These are phyloP conservation scores for Hypoxylon sp. DNA, from an alignment of 2,329 filamentous ascomycete species.

Conservation along the genomic window DNA sequence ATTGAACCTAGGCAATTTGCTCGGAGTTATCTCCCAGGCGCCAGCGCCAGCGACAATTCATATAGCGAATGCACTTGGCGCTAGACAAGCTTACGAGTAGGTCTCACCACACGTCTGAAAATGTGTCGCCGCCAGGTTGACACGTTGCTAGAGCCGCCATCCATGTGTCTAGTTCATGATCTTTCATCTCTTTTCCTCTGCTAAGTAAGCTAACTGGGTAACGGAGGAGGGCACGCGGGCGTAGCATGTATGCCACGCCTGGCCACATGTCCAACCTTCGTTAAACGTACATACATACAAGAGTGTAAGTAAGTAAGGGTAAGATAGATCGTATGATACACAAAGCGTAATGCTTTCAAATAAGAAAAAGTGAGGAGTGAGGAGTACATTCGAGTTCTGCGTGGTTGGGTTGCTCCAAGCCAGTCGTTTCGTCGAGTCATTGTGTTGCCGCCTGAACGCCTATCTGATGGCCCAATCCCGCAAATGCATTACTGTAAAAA, in stretches of 20 bases:
- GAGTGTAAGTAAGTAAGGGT: conserved; percentile 19
- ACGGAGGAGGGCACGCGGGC: neutral
- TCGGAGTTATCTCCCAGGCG: conserved; percentile 10
- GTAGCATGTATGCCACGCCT: too few species aligned
- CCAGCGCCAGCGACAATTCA: conserved; percentile 13
- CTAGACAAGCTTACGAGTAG: conserved; percentile 1
- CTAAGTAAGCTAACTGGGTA: conserved; percentile 5
- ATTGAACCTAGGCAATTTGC: conserved; percentile 4
- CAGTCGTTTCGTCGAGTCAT: conserved; percentile 39
- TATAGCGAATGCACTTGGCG: too few species aligned
- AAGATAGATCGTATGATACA: conserved; percentile 36
- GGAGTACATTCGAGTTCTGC: conserved; percentile 34
- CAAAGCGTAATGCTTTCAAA: conserved; percentile 18
- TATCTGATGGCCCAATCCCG: conserved; percentile 38
- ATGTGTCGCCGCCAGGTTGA: conserved; percentile 28
- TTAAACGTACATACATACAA: conserved; percentile 1
- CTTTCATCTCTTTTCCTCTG: conserved; percentile 5
- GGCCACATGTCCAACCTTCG: conserved; percentile 17
- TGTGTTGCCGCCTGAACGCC: conserved; percentile 40
- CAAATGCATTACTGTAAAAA: conserved; percentile 40
- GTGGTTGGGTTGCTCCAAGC: conserved; percentile 31
- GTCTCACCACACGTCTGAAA: conserved; percentile 12
- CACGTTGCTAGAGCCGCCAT: conserved; percentile 32
- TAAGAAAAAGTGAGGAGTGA: conserved; percentile 37
- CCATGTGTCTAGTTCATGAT: too few species aligned